Evolutionary conservation across 768 basidiomycete species (phyloP), one percentile per base, ranked within the genome.

Genomic region (Suillus paluster): DNA sequence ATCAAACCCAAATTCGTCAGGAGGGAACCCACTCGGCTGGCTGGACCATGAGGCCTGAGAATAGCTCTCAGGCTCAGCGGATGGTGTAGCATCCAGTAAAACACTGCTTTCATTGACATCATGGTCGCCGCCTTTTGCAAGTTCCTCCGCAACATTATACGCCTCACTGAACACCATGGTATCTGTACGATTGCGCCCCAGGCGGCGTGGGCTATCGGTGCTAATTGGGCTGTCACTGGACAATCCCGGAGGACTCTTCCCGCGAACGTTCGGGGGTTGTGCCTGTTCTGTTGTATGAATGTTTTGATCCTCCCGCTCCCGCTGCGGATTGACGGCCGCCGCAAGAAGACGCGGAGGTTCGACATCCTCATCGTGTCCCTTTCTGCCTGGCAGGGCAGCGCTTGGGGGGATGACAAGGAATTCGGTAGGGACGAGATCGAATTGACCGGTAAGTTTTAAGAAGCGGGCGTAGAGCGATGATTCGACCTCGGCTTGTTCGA

Each of bases 391-490:
- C 3, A 73, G 63, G 1, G 71, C 69, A 21, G 77, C 71, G 33
- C 74, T 73, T 17, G 84, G 76, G 0, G 91, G 92, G 52, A 93
- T 93, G 70, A 94, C 90, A 48, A 96, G 83, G 73, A 96, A 93
- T 60, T 94, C 92, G 25, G 83, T 68, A 0, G 92, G 91, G 0
- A 97, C 94, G 49, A 97, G 81, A 63, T 90, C 87, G 77, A 91
- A 96, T 70, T 86, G 86, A 63, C 83, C 81, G 9, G 91, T 90
- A 61, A 97, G 85, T 12, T 89, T 89, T 60, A 95, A 84, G 80
- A 97, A 97, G 68, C 95, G 90, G 39, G 90, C 89, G 70, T 97
- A 96, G 3, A 97, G 81, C 0, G 91, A 91, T 8, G 91, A 94
- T 75, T 97, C 95, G 7, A 88, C 92, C 77, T 96, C 94, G 34